Evolutionary conservation across 768 basidiomycete genomes (phyloP).

Genomic region (Kwoniella europaea): DNA sequence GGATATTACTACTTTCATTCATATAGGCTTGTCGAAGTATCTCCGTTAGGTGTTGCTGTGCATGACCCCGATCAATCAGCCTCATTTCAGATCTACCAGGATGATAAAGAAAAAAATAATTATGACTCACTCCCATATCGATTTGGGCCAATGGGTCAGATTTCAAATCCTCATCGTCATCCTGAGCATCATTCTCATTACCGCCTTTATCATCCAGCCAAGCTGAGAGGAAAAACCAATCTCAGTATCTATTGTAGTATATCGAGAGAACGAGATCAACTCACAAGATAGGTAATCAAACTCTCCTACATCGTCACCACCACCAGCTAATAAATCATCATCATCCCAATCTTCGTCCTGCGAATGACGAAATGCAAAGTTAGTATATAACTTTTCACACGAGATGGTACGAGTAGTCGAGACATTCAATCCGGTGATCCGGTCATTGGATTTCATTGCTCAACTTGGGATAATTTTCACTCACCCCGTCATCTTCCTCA

Average conservation of each 20-base stretch:
- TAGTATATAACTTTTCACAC: neutral
- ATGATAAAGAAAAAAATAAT: neutral
- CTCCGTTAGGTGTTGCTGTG: slow-evolving; percentile 53
- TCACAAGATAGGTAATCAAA: slow-evolving; percentile 74
- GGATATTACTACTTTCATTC: slow-evolving; percentile 50
- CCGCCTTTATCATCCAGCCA: slow-evolving; percentile 72
- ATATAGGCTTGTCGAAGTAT: slow-evolving; percentile 57
- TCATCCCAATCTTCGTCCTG: slow-evolving; percentile 90
- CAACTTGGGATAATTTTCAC: neutral
- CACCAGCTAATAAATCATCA: slow-evolving; percentile 71
- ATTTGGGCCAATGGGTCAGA: slow-evolving; percentile 84
- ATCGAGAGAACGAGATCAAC: slow-evolving; percentile 16
- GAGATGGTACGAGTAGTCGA: neutral
- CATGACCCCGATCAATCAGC: neutral
- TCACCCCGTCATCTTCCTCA: slow-evolving; percentile 61
- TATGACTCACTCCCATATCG: slow-evolving; percentile 70
- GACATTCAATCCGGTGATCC: no score
- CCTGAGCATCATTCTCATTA: slow-evolving; percentile 71
- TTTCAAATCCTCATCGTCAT: slow-evolving; percentile 83
- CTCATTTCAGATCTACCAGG: neutral
- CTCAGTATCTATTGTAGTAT: neutral
- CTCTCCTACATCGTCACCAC: slow-evolving; percentile 65
- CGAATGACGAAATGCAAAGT: neutral
- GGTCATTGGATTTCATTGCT: no score
- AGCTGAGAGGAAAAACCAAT: slow-evolving; percentile 17